Percentiles rank a stretch among this genome's conserved stretches.
Evolutionary conservation across 768 basidiomycete genomes (phyloP).

Genomic region (Naganishia onofrii): DNA sequence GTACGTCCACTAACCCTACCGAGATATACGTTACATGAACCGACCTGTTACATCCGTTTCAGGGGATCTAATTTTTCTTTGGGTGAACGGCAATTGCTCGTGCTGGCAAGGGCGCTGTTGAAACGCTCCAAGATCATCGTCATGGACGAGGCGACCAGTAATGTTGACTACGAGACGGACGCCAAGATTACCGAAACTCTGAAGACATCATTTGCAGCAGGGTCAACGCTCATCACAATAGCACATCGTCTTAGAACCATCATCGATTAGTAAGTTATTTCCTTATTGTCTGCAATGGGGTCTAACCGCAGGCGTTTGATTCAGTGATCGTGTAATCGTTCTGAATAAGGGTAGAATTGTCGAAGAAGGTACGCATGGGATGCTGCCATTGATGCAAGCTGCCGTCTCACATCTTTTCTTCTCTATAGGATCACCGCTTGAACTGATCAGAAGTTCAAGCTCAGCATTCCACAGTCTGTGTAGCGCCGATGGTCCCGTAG

Average conservation of each 20-base stretch:
- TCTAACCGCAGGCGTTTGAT: constrained; percentile 11
- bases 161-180: constrained; percentile 52
- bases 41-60: neutral
- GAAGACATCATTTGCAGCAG: constrained; percentile 42
- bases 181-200: constrained; percentile 48
- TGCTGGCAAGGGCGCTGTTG: constrained; percentile 47
- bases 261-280: constrained; percentile 43
- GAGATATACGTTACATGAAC: neutral
- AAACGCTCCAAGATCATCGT: constrained; percentile 47
- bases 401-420: neutral
- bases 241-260: constrained; percentile 51
- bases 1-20: constrained; percentile 10
- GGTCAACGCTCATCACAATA: constrained; percentile 48
- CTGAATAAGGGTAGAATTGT: constrained; percentile 43
- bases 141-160: constrained; percentile 52
- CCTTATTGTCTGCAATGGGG: no score
- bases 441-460: constrained; percentile 34
- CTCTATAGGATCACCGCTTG: constrained; percentile 38
- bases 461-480: constrained; percentile 43
- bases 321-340: constrained; percentile 45
- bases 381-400: neutral
- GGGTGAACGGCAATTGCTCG: constrained; percentile 51
- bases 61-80: constrained; percentile 43
- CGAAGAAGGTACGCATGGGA: constrained; percentile 42
- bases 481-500: constrained; percentile 46